phyloP scores from a whole-genome alignment of 2,329 filamentous ascomycete genomes.

The Fusarium paranaense region DNA sequence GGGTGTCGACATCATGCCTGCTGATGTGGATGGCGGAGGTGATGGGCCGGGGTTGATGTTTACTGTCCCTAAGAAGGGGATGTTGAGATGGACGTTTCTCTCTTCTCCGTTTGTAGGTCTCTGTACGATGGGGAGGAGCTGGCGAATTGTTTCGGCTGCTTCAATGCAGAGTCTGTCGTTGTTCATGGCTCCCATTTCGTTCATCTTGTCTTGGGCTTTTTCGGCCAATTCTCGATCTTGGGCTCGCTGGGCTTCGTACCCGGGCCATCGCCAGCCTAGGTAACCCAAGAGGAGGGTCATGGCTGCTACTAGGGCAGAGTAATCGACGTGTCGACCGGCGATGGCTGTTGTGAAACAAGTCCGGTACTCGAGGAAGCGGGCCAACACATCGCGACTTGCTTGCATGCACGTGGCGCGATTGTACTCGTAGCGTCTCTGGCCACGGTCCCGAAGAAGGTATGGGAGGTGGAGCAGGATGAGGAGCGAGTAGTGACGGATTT shows the following conservation, averaged over 20 bases:
- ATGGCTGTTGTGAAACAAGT: constrained; percentile 31
- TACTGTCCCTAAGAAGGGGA: constrained; percentile 61
- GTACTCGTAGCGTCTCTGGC: constrained; percentile 60
- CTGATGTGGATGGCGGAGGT: constrained; percentile 16
- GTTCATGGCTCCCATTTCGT: constrained; percentile 52
- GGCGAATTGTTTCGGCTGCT: constrained; percentile 56
- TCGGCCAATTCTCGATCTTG: constrained; percentile 53
- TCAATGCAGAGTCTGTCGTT: constrained; percentile 57
- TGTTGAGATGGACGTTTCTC: constrained; percentile 52
- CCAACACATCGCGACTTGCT: constrained; percentile 63
- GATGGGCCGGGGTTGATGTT: constrained; percentile 51
- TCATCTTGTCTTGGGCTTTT: constrained; percentile 52
- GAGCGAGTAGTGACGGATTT: constrained; percentile 64
- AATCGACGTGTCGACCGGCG: constrained; percentile 60
- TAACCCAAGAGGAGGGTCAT: constrained; percentile 65
- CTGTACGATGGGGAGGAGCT: constrained; percentile 57
- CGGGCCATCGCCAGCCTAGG: constrained; percentile 52
- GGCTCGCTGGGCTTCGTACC: constrained; percentile 33
- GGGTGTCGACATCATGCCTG: constrained; percentile 25
- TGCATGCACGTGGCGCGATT: constrained; percentile 56
- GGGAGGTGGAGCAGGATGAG: constrained; percentile 66
- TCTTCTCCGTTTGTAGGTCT: constrained; percentile 35
- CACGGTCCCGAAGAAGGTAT: constrained; percentile 60
- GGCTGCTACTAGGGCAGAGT: constrained; percentile 62
- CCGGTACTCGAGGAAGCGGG: constrained; percentile 61